Evolutionary conservation across 179 eudicot genomes (phyloP), one percentile per base, ranked within the genome.

Genomic region (Actinidia polygama): DNA sequence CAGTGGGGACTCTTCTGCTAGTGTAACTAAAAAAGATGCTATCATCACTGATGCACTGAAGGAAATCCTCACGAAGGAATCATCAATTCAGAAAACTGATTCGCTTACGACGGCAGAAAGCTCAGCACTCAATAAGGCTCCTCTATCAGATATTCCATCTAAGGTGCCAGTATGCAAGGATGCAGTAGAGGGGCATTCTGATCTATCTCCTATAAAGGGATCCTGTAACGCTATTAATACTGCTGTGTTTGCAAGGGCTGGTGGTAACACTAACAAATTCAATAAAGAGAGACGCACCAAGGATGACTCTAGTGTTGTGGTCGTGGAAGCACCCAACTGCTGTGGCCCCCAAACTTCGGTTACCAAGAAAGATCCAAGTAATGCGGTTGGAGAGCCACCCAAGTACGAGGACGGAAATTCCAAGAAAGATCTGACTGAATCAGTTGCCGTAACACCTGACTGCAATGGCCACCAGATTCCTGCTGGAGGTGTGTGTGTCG

Each of bases 1-100:
- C 70, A 73, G 72, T 55, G 64, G 77, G 80, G 57, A 71, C 80
- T 67, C 82, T 83, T 81, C 86, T 81, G 82, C 68, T 83, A 85
- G 83, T 74, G 75, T 83, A 86, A 18, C 73, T 36, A 84, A 67
- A 21, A 83, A 75, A 40, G 63, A 64, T 71, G 73, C 86, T 67
- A 4, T 80, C 50, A 78, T 36, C 54, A 26, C 78, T 44, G 47
- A 21, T 81, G 63, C 77, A 26, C 24, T 85, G 30, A 87, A 80
- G 78, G 85, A 66, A 54, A 73, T 53, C 78, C 49, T 73, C 36
- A 72, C 23, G 30, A 84, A 84, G 81, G 87, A 84, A 80, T 79
- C 79, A 5, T 26, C 78, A 68, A 73, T 68, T 74, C 85, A 53
- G 74, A 85, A 79, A 86, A 71, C 70, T 67, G 44, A 71, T 74